These are phyloP conservation scores for Linnemannia exigua DNA, from an alignment of 192 early-diverging fungal species.

Conservation along the genomic window DNA sequence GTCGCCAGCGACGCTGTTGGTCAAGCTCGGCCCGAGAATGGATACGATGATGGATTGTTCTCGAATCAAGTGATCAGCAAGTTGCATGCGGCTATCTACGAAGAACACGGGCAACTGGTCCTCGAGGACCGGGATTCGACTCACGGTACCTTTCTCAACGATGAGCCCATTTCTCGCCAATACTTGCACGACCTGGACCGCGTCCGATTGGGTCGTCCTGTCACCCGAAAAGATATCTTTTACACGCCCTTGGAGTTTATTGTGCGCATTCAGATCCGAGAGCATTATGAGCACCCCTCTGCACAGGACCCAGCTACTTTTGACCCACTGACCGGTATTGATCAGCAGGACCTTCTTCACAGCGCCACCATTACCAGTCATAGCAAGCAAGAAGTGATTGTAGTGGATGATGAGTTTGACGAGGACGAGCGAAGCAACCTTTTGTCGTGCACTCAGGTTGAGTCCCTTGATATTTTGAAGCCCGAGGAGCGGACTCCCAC, in stretches of 20 bases:
- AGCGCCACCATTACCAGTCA: not conserved
- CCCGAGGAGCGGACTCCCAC: not conserved
- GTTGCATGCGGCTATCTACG: conserved; percentile 24
- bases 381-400: not conserved
- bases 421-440: not conserved
- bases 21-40: conserved; percentile 17
- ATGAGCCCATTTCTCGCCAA: not conserved
- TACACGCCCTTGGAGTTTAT: conserved; percentile 27
- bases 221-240: conserved; percentile 24
- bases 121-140: conserved; percentile 35
- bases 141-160: conserved; percentile 43
- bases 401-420: not conserved
- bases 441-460: not conserved
- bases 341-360: not conserved
- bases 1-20: not conserved
- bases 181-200: conserved; percentile 18
- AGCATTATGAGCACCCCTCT: not conserved
- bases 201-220: conserved; percentile 22
- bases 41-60: conserved; percentile 29
- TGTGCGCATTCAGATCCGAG: conserved; percentile 20
- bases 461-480: not conserved
- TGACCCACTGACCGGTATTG: not conserved
- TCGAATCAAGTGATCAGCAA: conserved; percentile 46
- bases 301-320: not conserved
- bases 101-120: conserved; percentile 24